Evolutionary conservation across 2,329 filamentous ascomycete species (phyloP).

Genomic region (Calonectria fujianensis): DNA sequence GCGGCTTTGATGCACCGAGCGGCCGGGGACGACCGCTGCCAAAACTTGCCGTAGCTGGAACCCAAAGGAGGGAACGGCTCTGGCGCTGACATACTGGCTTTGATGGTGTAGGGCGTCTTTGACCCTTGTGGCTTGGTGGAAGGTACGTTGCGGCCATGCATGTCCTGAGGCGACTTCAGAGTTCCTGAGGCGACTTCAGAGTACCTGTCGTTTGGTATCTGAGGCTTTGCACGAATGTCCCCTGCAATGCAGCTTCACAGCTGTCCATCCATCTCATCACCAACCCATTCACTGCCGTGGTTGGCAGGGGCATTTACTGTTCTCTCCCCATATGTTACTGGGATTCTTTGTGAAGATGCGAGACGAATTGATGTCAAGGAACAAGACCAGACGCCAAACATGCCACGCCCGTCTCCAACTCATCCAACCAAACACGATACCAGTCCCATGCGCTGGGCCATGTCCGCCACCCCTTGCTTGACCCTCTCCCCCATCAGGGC

Average conservation of each 20-base stretch:
- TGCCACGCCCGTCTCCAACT: conserved; percentile 33
- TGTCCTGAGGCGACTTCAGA: neutral
- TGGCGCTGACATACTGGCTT: conserved; percentile 14
- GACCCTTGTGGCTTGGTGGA: neutral
- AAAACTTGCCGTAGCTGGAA: conserved; percentile 13
- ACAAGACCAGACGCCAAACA: conserved; percentile 40
- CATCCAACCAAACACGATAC: conserved; percentile 47
- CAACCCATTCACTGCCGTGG: neutral
- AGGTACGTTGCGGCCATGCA: neutral
- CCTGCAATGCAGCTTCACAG: conserved; percentile 5
- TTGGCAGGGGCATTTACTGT: neutral
- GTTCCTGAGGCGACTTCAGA: neutral
- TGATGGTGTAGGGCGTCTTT: neutral
- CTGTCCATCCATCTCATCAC: neutral
- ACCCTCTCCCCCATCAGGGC: conserved; percentile 17
- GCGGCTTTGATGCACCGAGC: conserved; percentile 36
- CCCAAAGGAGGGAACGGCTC: conserved; percentile 4
- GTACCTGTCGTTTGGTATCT: conserved; percentile 12
- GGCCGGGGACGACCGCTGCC: conserved; percentile 48
- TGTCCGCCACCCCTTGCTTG: conserved; percentile 28
- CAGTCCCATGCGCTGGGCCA: conserved; percentile 39
- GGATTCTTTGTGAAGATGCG: conserved; percentile 11
- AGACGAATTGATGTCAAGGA: conserved; percentile 19
- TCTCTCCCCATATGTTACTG: neutral
- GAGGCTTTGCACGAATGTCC: conserved; percentile 1